These are phyloP conservation scores for Anethum foeniculum DNA, from an alignment of 140 eudicot species.

Conservation along the genomic window DNA sequence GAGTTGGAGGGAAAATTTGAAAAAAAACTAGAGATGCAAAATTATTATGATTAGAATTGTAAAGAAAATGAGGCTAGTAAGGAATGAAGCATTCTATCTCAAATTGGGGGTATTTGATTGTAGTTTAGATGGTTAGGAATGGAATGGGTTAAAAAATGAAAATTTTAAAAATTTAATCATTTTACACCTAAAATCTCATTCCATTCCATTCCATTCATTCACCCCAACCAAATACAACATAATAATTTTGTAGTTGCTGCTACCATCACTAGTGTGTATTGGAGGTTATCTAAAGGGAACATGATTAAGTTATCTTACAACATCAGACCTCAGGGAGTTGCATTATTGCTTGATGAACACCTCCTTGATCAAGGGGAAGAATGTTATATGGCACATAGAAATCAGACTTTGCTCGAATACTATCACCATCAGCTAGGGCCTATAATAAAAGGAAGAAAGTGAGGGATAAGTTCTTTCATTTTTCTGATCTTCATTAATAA, in stretches of 20 bases:
- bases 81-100: too few species aligned
- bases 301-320: constrained; percentile 14
- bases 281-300: not conserved
- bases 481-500: not conserved
- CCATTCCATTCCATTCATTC: too few species aligned
- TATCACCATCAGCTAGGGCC: constrained; percentile 63
- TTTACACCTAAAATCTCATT: too few species aligned
- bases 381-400: constrained; percentile 68
- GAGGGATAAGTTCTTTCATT: not conserved
- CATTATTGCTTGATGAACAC: constrained; percentile 88
- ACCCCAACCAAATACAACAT: too few species aligned
- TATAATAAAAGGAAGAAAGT: constrained; percentile 16
- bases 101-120: too few species aligned
- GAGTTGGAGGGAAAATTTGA: too few species aligned
- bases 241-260: not conserved
- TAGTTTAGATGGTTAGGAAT: too few species aligned
- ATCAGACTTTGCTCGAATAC: constrained; percentile 40
- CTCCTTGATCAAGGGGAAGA: constrained; percentile 94
- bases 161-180: too few species aligned
- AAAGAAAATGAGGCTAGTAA: too few species aligned
- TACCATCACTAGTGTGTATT: not conserved
- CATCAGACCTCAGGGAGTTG: constrained; percentile 90
- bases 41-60: too few species aligned
- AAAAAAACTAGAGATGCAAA: too few species aligned
- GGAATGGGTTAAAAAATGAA: too few species aligned